Base-by-base conservation (phyloP, 202 grass and related monocot species). In the Bolboschoenoplectus hybrid region DNA sequence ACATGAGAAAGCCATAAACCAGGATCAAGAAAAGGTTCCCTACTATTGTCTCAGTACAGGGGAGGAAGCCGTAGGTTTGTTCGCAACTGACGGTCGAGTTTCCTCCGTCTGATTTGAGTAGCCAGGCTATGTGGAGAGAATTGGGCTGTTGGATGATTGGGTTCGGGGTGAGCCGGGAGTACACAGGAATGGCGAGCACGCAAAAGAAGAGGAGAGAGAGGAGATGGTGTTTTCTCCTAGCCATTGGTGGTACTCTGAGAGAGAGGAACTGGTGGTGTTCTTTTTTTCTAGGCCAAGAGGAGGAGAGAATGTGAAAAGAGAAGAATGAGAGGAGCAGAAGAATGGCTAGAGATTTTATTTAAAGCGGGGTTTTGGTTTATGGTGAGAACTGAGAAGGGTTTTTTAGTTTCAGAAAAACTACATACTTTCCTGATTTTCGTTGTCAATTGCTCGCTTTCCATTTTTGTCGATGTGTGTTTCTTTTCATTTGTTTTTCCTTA, bases 1-100 rank as follows among this genome's bases (percentile, higher is more conserved):
- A 98, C 93, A 98, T 94, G 81, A 98, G 86, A 88, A 94, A 92
- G 3, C 96, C 96, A 76, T 98, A 98, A n/a, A 88, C 85, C 2
- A 95, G n/a, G 52, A 85, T 82, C 35, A 98, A 87, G 86, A 98
- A 94, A 36, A 98, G 69, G 89, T 98, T 98, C 0, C 96, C 96
- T 1, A 76, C 6, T 8, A 63, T 89, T 14, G 93, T 95, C 3
- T 36, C 53, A 7, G 96, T 95, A 82, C 93, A 98, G 12, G 96
- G 96, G 19, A 98, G 80, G 82, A 96, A 94, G 55, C 96, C 96
- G 63, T 98, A 98, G 80, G 96, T 90, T 85, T 89, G 91, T 82
- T 98, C 91, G 84, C 96, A 98, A 49, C 38, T 70, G 8, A 49
- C 57, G 0, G 3, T 80, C 1, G 74, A 63, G 2, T 74, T 65